These are phyloP conservation scores for Rhodotorula diobovata DNA, from an alignment of 768 basidiomycete genomes.

Conservation along the genomic window DNA sequence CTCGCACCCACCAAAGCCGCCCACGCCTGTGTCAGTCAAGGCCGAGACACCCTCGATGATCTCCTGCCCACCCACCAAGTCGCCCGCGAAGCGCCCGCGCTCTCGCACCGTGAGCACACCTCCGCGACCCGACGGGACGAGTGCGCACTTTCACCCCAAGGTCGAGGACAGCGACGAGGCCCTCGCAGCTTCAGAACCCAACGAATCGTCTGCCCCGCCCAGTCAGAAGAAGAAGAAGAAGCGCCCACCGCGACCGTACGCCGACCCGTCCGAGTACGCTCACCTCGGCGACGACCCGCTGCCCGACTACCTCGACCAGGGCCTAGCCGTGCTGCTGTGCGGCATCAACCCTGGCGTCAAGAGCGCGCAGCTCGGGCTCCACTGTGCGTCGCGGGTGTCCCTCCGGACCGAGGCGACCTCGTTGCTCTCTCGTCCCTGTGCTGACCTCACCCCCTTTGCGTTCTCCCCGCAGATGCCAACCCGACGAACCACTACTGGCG, in stretches of 20 bases:
- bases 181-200: no score
- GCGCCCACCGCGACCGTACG: conserved; percentile 9
- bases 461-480: conserved; percentile 17
- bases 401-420: background rate
- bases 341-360: conserved; percentile 28
- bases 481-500: conserved; percentile 37
- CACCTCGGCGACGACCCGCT: conserved; percentile 21
- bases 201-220: no score
- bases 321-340: conserved; percentile 5
- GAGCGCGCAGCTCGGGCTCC: conserved; percentile 8
- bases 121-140: conserved; percentile 1
- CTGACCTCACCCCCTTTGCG: background rate
- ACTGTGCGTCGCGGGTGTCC: conserved; percentile 10
- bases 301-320: conserved; percentile 9
- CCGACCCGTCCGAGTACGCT: conserved; percentile 22
- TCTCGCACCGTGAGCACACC: background rate
- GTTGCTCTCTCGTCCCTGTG: no score
- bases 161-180: background rate
- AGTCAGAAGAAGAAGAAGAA: conserved; percentile 32
- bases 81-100: background rate
- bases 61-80: background rate
- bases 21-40: background rate
- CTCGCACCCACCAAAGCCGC: background rate
- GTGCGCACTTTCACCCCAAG: conserved; percentile 1
- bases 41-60: background rate